Evolutionary conservation across 2,329 filamentous ascomycete species (phyloP), one percentile per base, ranked within the genome.

Genomic region (Aspergillus uvarum): DNA sequence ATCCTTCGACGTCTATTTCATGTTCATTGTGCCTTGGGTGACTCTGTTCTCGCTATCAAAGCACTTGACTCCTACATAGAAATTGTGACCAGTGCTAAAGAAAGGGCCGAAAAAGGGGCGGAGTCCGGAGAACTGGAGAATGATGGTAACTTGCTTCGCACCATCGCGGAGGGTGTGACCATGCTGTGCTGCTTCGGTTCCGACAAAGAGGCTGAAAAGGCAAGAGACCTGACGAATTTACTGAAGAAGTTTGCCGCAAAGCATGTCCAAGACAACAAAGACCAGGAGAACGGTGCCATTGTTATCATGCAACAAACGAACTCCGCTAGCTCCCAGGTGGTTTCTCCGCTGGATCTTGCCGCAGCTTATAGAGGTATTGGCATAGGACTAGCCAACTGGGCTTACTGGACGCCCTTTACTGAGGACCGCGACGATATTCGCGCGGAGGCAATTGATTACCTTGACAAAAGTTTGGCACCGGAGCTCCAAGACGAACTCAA

Each of bases 31-130:
- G 86, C 92, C 2, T 82, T 97, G 19, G 92, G 92, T 8, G 94
- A 99, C 67, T 98, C 97, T 66, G 91, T 96, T 58, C 80, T 98
- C 52, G 93, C 93, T 1, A 88, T 96, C 74, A 92, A 92, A 71
- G 91, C 95, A 0, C 91, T 97, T 63, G 90, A 96, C 73, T 93
- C 93, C 0, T 99, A 98, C 74, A 81, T 96, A 42, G 91, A 96
- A 57, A 90, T 99, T 64, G 86, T 96, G 58, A 89, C 88, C 63
- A 90, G 90, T 71, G 92, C 89, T 59, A 96, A 94, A 76, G 90
- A 91, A 21, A 85, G 93, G 47, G 87, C 92, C 3, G 87, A 91
- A 68, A 96, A 96, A 77, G 80, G 80, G 24, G 83, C 73, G 1
- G 68, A 77, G n/a, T 72, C 69, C 16, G 88, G 91, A 2, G 85